Percentiles rank a stretch among this genome's conserved stretches.
Conservation (phyloP, 345 rosid genomes). For the Pseudoturritis turrita region DNA sequence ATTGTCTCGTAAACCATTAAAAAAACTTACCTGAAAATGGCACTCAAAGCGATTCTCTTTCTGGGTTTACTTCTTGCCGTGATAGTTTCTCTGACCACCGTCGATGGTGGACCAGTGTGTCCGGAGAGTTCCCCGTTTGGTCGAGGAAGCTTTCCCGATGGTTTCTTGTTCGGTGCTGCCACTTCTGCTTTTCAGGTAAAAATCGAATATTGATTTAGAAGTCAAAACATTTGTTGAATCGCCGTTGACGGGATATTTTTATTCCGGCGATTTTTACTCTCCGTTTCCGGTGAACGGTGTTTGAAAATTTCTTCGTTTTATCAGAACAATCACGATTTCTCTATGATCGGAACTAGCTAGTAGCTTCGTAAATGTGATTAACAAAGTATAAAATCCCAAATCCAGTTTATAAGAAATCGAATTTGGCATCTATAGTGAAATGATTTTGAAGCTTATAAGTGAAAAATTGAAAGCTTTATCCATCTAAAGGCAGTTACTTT, state of each 20-base stretch:
- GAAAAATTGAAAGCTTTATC: neutral
- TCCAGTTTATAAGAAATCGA: neutral
- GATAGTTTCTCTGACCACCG: conserved; percentile 11
- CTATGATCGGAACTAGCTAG: neutral
- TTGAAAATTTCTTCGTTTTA: neutral
- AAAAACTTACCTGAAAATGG: neutral
- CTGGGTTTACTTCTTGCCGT: conserved; percentile 19
- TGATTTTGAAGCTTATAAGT: neutral
- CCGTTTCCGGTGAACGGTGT: neutral
- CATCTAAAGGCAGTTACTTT: neutral
- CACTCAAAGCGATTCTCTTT: conserved; percentile 20
- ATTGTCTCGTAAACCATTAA: neutral
- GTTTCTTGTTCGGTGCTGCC: conserved; percentile 37
- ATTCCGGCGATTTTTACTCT: neutral
- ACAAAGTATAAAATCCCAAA: neutral
- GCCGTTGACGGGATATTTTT: neutral
- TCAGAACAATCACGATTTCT: neutral
- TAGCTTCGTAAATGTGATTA: neutral
- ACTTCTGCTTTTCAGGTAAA: conserved; percentile 36
- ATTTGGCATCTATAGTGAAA: neutral
- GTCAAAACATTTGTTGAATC: conserved; percentile 4
- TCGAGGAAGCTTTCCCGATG: conserved; percentile 32
- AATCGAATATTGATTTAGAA: neutral
- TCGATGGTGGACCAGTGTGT: conserved; percentile 11
- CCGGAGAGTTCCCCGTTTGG: conserved; percentile 22